Evolutionary conservation across 768 basidiomycete genomes (phyloP).

Genomic region (Russula sp.): DNA sequence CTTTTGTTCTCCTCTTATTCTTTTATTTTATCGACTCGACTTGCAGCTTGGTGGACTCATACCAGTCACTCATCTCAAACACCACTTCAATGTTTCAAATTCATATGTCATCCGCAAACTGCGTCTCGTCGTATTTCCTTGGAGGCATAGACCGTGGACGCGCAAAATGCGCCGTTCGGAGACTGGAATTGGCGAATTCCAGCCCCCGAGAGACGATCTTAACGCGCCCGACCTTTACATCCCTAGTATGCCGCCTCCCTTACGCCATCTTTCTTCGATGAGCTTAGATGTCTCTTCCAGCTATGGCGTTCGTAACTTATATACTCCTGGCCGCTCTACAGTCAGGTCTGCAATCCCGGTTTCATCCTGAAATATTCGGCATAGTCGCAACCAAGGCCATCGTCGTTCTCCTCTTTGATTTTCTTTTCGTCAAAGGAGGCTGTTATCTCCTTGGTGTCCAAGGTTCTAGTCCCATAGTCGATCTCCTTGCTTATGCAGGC

Average conservation of each 20-base stretch:
- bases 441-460: conserved; percentile 91
- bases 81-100: conserved; percentile 95
- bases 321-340: conserved; percentile 83
- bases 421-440: conserved; percentile 81
- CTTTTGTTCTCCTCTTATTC: not conserved
- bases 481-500: conserved; percentile 87
- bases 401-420: conserved; percentile 81
- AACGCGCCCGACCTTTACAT: conserved; percentile 97
- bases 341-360: conserved; percentile 74
- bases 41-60: conserved; percentile 73
- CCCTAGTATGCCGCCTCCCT: conserved; percentile 50
- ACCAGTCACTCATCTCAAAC: conserved; percentile 71
- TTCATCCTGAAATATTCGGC: conserved; percentile 87
- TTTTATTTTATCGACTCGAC: not conserved
- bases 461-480: conserved; percentile 62
- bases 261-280: not conserved
- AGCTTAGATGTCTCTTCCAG: conserved; percentile 35
- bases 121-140: conserved; percentile 86
- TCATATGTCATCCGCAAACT: conserved; percentile 91
- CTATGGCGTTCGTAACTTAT: conserved; percentile 95
- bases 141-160: conserved; percentile 87
- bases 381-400: conserved; percentile 79
- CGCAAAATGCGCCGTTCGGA: conserved; percentile 62
- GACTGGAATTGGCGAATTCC: conserved; percentile 67
- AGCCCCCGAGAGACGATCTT: conserved; percentile 87